Evolutionary conservation across 2,329 filamentous ascomycete species (phyloP).

Genomic region (Xenoacremonium recifei): DNA sequence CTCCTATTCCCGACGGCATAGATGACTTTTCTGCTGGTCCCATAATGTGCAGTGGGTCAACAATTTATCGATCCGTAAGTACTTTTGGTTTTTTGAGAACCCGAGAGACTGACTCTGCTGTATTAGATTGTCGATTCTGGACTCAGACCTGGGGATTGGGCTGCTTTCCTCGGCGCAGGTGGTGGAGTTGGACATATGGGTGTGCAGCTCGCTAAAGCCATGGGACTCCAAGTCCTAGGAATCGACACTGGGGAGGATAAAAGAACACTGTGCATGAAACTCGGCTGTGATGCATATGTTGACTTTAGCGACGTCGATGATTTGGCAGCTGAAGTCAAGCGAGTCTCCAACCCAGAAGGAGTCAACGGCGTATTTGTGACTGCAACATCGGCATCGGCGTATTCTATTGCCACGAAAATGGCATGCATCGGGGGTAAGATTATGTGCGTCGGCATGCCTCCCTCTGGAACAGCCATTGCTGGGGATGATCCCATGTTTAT

Average conservation of each 20-base stretch:
- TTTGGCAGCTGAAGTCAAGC: background rate
- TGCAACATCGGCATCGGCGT: background rate
- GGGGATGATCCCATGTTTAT: constrained; percentile 8
- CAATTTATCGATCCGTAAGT: background rate
- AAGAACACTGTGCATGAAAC: background rate
- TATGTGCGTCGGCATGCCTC: constrained; percentile 9
- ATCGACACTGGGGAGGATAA: background rate
- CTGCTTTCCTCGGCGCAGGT: background rate
- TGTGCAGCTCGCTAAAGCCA: background rate
- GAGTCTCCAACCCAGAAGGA: background rate
- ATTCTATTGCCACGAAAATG: background rate
- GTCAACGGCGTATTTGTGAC: background rate
- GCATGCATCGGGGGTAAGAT: constrained; percentile 9
- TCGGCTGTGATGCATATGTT: background rate
- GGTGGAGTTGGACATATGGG: background rate
- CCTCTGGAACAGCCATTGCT: constrained; percentile 5
- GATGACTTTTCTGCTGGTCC: background rate
- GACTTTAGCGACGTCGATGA: background rate
- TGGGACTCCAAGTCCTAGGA: background rate
- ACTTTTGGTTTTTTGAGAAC: no score
- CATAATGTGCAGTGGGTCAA: background rate
- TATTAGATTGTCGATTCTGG: background rate
- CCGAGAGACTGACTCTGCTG: no score
- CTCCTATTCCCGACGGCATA: background rate
- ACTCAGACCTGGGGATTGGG: background rate